Conservation (phyloP, 257 asterid genomes). For the Capsicum pubescens region DNA sequence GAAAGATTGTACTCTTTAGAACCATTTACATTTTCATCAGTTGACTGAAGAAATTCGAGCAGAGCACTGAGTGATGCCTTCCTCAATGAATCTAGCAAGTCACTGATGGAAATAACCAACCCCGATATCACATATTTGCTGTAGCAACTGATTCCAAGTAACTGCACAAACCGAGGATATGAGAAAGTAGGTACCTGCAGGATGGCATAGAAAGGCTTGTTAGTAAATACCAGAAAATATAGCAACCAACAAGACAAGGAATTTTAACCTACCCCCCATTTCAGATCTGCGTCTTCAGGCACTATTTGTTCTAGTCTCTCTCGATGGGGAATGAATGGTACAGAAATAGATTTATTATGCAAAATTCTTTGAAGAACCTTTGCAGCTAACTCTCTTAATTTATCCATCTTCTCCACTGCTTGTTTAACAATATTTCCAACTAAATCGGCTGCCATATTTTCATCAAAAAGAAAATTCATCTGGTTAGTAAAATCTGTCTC, state of each 20-base stretch:
- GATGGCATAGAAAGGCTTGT: constrained; percentile 32
- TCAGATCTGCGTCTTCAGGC: constrained; percentile 58
- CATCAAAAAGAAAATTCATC: constrained; percentile 54
- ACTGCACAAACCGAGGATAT: constrained; percentile 77
- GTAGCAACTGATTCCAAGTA: constrained; percentile 69
- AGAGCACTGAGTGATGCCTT: constrained; percentile 81
- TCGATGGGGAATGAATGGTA: constrained; percentile 72
- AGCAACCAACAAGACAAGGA: constrained; percentile 23
- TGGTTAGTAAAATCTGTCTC: constrained; percentile 41
- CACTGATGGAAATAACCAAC: constrained; percentile 87
- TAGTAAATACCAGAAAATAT: constrained; percentile 28
- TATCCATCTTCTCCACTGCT: constrained; percentile 98
- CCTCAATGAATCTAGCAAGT: constrained; percentile 84
- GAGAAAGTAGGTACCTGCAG: constrained; percentile 83
- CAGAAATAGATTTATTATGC: constrained; percentile 55
- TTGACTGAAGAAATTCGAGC: constrained; percentile 65
- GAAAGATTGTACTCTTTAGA: constrained; percentile 59
- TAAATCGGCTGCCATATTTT: constrained; percentile 60
- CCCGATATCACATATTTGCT: constrained; percentile 80
- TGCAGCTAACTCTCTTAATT: constrained; percentile 84
- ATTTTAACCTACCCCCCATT: constrained; percentile 80
- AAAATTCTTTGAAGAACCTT: constrained; percentile 73
- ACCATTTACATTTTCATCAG: constrained; percentile 47
- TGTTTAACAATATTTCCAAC: constrained; percentile 79
- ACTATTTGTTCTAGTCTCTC: constrained; percentile 66